These are phyloP conservation scores for Phytophthora palmivora DNA, from an alignment of 352 stramenopile genomes.

Conservation along the genomic window DNA sequence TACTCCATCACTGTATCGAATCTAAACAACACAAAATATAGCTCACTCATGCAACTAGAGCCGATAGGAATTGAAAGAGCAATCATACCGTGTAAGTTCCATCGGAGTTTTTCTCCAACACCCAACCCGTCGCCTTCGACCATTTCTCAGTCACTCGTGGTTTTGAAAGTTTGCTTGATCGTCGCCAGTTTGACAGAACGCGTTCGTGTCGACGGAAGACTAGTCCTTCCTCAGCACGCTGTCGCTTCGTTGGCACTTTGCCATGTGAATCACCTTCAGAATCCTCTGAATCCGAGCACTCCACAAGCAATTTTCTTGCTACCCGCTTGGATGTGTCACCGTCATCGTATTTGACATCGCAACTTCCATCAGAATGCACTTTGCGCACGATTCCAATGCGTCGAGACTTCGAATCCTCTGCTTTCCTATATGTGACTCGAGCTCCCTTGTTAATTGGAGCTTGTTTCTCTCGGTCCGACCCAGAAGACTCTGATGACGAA, in stretches of 20 bases:
- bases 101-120: slow-evolving; percentile 47
- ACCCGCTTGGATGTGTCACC: slow-evolving; percentile 57
- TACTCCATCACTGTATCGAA: slow-evolving; percentile 55
- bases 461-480: slow-evolving; percentile 15
- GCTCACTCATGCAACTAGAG: neutral
- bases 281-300: slow-evolving; percentile 44
- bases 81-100: slow-evolving; percentile 50
- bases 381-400: slow-evolving; percentile 42
- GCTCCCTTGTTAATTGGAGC: slow-evolving; percentile 33
- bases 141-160: slow-evolving; percentile 35
- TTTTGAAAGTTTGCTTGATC: slow-evolving; percentile 50
- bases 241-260: slow-evolving; percentile 11
- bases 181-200: slow-evolving; percentile 45
- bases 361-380: slow-evolving; percentile 61
- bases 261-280: slow-evolving; percentile 23
- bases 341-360: slow-evolving; percentile 67
- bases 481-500: slow-evolving; percentile 30
- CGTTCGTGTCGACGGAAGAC: slow-evolving; percentile 41
- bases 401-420: slow-evolving; percentile 33
- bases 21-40: slow-evolving; percentile 41
- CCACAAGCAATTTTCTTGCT: slow-evolving; percentile 19
- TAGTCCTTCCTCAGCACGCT: neutral
- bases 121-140: slow-evolving; percentile 34
- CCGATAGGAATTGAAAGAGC: neutral
- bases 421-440: slow-evolving; percentile 52